Base-by-base conservation (phyloP, 2,329 filamentous ascomycete genomes). In the Aspergillus clavatus region DNA sequence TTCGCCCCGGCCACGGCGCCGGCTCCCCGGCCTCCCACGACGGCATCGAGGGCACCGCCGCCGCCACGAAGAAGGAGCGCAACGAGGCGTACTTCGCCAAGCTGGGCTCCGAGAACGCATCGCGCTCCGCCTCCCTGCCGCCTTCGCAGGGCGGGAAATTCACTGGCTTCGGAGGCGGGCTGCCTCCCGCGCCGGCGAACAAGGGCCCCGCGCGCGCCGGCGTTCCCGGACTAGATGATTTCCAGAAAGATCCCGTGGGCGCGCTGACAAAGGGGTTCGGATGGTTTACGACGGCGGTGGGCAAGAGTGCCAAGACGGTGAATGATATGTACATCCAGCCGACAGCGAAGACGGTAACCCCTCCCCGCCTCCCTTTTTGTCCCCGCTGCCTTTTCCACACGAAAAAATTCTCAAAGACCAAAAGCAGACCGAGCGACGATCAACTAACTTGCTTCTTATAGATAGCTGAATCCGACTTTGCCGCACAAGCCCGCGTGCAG, bases 131-230 rank as follows among this genome's bases (percentile, higher is more conserved):
- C 0, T 75, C 81, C 57, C 58, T 97, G 42, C 85, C 88, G 23
- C 93, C 93, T 0, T 91, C 78, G 49, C 91, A 96, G 66, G 93
- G 93, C 48, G 93, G 93, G 8, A 96, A 95, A 69, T 98, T 89
- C 63, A 78, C 74, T 8, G 93, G 93, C 0, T 98, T 98, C 66
- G 93, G 93, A 27, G 95, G 84, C 63, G 82, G 83, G 40, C 80
- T 86, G 21, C 76, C 75, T 43, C 75, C 80, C 14, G 66, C 73
- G 41, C 68, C 74, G 54, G 58, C 69, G 55, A 54, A 45, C 11
- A 53, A 52, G 2, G 18, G 36, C 3, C 6, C 41, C n/a, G 4
- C 42, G 5, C 39, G 42, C 3, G 48, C 41, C 6, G 27, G 40
- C 6, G 42, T 52, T 1, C 87, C 86, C 0, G 82, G 82, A 10